Conservation (phyloP, 371 early-diverging fungal genomes). For the Parasitella parasitica region DNA sequence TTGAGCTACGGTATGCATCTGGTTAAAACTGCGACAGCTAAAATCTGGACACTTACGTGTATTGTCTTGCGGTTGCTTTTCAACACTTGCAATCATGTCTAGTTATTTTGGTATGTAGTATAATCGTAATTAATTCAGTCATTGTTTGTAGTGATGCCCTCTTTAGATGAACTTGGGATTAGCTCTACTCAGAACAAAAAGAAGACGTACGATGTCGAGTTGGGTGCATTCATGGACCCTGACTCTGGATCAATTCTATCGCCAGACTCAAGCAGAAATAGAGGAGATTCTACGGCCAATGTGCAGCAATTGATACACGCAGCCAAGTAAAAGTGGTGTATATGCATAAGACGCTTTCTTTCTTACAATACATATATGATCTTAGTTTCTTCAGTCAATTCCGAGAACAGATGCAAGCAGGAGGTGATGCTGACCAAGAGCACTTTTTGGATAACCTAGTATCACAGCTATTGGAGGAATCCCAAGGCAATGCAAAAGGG, state of each 20-base stretch:
- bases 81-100: background rate
- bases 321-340: constrained; percentile 27
- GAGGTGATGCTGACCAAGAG: constrained; percentile 44
- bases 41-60: background rate
- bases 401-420: constrained; percentile 39
- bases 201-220: constrained; percentile 34
- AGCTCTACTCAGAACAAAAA: constrained; percentile 8
- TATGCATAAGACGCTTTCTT: too few relatives aligned
- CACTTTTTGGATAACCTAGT: constrained; percentile 49
- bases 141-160: background rate
- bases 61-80: background rate
- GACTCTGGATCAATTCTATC: constrained; percentile 2
- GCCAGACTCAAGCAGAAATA: background rate
- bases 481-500: constrained; percentile 46
- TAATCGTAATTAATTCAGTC: too few relatives aligned
- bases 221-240: constrained; percentile 43
- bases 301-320: constrained; percentile 36
- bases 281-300: constrained; percentile 1
- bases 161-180: constrained; percentile 39
- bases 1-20: too few relatives aligned
- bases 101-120: constrained; percentile 5
- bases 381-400: constrained; percentile 38
- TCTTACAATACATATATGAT: too few relatives aligned
- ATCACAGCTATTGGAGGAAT: constrained; percentile 50
- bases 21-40: background rate